Conservation (phyloP, 2,329 filamentous ascomycete genomes). For the Cladosporium phlei region DNA sequence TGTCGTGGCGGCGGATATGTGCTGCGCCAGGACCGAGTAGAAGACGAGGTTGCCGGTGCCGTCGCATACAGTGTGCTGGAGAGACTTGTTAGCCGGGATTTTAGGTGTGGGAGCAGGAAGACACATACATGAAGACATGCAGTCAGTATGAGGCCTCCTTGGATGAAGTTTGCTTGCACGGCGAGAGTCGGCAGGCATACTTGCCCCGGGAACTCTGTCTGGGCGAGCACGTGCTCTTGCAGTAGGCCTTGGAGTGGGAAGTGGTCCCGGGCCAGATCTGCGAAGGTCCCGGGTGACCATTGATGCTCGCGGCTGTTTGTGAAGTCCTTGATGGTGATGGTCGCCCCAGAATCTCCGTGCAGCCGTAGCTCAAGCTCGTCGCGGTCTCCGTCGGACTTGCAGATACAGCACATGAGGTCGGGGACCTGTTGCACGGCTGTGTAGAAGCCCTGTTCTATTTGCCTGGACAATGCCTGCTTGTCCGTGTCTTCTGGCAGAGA, state of each 20-base stretch:
- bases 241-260: conserved; percentile 16
- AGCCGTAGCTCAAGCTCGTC: conserved; percentile 14
- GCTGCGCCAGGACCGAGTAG: background rate
- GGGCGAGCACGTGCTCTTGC: conserved; percentile 19
- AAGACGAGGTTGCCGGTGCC: conserved; percentile 8
- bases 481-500: background rate
- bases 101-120: background rate
- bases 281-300: conserved; percentile 12
- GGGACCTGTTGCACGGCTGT: conserved; percentile 7
- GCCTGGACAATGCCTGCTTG: background rate
- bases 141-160: background rate
- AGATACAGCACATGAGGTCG: conserved; percentile 8
- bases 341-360: background rate
- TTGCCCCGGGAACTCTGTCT: conserved; percentile 2
- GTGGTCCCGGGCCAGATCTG: conserved; percentile 7
- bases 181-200: conserved; percentile 3
- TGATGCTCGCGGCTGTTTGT: background rate
- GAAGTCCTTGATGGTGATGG: conserved; percentile 6
- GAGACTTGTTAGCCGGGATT: background rate
- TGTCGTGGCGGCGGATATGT: background rate
- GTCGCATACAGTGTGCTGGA: conserved; percentile 10
- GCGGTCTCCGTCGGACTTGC: background rate
- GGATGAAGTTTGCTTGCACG: conserved; percentile 9
- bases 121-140: background rate
- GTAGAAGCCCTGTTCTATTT: conserved; percentile 3